Percentiles rank a stretch among this genome's conserved stretches.
These are phyloP conservation scores for Fusarium napiforme DNA, from an alignment of 2,329 filamentous ascomycete species.

Conservation along the genomic window DNA sequence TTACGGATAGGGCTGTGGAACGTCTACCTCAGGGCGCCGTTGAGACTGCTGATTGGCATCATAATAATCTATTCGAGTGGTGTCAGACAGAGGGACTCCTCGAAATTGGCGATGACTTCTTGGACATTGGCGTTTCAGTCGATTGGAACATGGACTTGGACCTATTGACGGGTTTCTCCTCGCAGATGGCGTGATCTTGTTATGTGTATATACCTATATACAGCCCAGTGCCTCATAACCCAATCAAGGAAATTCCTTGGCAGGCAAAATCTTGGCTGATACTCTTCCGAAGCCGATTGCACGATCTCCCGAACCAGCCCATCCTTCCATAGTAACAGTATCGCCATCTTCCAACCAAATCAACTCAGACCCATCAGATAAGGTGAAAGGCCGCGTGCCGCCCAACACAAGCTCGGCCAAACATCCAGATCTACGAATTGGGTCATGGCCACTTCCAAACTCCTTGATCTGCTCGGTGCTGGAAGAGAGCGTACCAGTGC, in stretches of 20 bases:
- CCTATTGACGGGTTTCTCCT: neutral
- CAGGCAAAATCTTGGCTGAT: neutral
- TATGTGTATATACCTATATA: neutral
- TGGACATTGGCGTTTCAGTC: neutral
- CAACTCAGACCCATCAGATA: neutral
- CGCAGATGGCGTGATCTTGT: neutral
- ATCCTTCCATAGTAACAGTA: neutral
- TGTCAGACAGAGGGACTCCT: neutral
- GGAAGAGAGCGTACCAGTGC: neutral
- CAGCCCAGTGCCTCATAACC: accelerated
- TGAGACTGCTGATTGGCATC: neutral
- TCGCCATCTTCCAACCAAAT: neutral
- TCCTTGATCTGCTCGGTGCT: neutral
- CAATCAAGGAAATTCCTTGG: neutral
- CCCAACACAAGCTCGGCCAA: neutral
- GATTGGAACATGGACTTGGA: neutral
- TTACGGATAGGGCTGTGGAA: neutral
- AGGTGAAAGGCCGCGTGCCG: neutral
- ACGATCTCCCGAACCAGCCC: neutral
- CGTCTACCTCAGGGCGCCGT: neutral
- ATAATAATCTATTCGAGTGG: neutral
- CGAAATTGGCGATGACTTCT: neutral
- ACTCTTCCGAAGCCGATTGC: neutral
- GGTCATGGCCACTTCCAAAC: neutral
- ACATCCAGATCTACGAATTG: neutral